These are phyloP conservation scores for Zhuliangozyma blackwelliae DNA, from an alignment of 1,139 yeast species.

Conservation along the genomic window DNA sequence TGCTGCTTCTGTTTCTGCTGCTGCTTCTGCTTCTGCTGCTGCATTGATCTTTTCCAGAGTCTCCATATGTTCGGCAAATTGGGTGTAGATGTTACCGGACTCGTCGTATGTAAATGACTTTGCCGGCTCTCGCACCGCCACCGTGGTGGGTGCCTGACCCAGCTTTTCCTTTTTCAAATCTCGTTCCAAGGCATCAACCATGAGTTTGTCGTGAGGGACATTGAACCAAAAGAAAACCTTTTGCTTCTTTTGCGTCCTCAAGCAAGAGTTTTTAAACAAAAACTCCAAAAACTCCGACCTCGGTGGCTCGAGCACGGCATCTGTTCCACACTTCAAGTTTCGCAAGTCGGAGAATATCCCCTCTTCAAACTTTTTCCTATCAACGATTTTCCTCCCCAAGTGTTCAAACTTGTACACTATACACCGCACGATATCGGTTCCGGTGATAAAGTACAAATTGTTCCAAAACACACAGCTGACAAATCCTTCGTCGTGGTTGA, in stretches of 20 bases:
- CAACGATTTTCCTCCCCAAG: conserved; percentile 80
- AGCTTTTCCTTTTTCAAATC: conserved; percentile 76
- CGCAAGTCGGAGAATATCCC: conserved; percentile 91
- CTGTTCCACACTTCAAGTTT: conserved; percentile 79
- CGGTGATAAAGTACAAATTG: conserved; percentile 84
- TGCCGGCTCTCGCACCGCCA: conserved; percentile 59
- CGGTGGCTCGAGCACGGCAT: conserved; percentile 86
- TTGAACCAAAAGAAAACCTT: conserved; percentile 97
- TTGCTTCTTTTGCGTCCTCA: conserved; percentile 93
- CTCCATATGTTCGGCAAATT: conserved; percentile 45
- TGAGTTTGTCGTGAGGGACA: conserved; percentile 89
- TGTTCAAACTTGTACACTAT: conserved; percentile 85
- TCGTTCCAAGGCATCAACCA: conserved; percentile 91
- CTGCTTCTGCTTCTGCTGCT: conserved; percentile 2
- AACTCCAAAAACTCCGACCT: conserved; percentile 83
- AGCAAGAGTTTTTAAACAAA: conserved; percentile 78
- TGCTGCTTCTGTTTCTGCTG: not conserved
- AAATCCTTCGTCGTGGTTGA: conserved; percentile 85
- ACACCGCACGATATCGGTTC: conserved; percentile 93
- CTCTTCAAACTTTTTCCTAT: conserved; percentile 93
- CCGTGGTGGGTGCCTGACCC: conserved; percentile 58
- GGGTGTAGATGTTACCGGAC: conserved; percentile 42
- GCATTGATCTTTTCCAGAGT: conserved; percentile 17
- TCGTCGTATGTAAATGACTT: conserved; percentile 55
- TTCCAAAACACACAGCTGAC: conserved; percentile 94